Evolutionary conservation across 768 basidiomycete genomes (phyloP), one percentile per base, ranked within the genome.

Genomic region (Hemileccinum rubropunctum): DNA sequence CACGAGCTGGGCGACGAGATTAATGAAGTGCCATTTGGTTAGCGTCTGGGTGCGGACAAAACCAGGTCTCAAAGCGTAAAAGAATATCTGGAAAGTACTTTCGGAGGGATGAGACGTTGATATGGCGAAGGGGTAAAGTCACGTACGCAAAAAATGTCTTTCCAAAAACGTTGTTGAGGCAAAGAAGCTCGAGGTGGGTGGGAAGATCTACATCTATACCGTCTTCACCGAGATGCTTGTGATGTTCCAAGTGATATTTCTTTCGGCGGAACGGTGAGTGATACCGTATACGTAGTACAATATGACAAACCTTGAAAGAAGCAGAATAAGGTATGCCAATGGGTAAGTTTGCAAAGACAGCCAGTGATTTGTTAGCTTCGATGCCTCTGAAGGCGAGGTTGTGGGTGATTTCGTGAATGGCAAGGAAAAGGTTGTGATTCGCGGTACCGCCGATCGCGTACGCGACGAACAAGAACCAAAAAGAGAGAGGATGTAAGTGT

Each of bases 371-470:
- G 72, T 98, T 99, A 8, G 85, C 81, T 44, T 72, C 74, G 40
- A 98, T 80, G 20, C 86, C 78, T 53, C 78, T 80, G 73, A 98
- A 98, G 2, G 93, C 97, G 23, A 99, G 79, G 66, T 98, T 98
- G 68, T 99, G 97, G 2, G 95, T 97, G 53, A 99, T 97, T 64
- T 99, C 97, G 65, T 99, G 97, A 47, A 99, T 97, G 37, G 97
- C 93, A 42, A 99, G 81, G 71, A 99, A 99, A 34, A 95, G 78
- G 67, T 98, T 99, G 67, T 99, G 97, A 71, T 98, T 99, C 8
- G 88, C 87, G 1, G 95, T 98, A 3, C 93, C 97, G 2, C 97
- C 97, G 42, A 98, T 78, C 13, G 71, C 75, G 65, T 98, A 98
- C 1, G 95, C 92, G 12, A 76, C 74, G 50, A 86, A 55, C 49